A percentile compares a stretch with the other conserved stretches of the same genome.
These are phyloP conservation scores for Psilocybe tampanensis DNA, from an alignment of 768 basidiomycete genomes.

Conservation along the genomic window DNA sequence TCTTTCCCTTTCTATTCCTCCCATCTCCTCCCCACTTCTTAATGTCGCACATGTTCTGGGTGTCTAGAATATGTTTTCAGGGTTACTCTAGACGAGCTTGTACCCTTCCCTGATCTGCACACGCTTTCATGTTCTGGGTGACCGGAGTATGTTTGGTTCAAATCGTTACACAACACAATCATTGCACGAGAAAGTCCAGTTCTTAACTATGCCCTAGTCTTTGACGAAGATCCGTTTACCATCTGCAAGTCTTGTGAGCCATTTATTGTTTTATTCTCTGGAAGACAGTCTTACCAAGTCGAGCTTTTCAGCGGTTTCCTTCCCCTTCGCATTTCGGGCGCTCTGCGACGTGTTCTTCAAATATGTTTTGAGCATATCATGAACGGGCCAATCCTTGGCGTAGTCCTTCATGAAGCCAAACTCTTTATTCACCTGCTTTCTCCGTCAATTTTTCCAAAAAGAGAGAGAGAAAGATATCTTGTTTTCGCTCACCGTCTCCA, in stretches of 20 bases:
- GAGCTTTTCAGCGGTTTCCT: neutral
- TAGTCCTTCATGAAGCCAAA: slow-evolving; percentile 8
- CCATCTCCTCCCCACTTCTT: too few species aligned
- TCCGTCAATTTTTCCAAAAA: neutral
- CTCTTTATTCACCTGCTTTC: neutral
- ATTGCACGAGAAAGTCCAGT: neutral
- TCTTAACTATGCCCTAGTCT: neutral
- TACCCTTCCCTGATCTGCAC: too few species aligned
- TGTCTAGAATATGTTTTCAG: too few species aligned
- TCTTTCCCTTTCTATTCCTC: too few species aligned
- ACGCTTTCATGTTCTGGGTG: neutral
- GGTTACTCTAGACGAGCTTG: too few species aligned
- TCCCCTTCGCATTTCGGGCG: neutral
- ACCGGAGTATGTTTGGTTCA: neutral
- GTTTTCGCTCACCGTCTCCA: slow-evolving; percentile 1
- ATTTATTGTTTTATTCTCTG: neutral
- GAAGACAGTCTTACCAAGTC: neutral
- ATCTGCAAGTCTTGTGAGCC: neutral
- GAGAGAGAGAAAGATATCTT: too few species aligned
- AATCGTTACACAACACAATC: neutral
- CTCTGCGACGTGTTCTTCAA: slow-evolving; percentile 1
- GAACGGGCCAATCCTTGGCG: neutral
- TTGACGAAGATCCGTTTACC: neutral
- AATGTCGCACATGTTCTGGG: too few species aligned
- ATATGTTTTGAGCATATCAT: slow-evolving; percentile 4